A percentile compares a stretch with the other conserved stretches of the same genome.
These are phyloP conservation scores for Isabelozyma pseudorhagii DNA, from an alignment of 805 yeast species.

Conservation along the genomic window DNA sequence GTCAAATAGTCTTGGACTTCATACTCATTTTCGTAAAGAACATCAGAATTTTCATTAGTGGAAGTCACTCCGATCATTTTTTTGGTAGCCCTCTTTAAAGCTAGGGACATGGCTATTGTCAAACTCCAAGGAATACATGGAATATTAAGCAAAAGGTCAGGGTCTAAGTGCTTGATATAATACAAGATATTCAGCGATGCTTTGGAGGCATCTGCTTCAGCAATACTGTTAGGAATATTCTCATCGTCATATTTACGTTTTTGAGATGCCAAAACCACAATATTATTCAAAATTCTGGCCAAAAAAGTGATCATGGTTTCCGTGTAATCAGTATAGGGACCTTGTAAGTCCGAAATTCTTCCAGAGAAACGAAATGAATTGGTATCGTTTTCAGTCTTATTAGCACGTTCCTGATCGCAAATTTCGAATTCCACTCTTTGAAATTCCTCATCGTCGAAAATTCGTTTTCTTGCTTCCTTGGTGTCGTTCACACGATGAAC, in stretches of 20 bases:
- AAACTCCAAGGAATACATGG: slow-evolving; percentile 25
- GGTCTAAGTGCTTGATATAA: slow-evolving; percentile 17
- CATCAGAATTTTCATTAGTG: neutral
- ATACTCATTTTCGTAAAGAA: slow-evolving; percentile 5
- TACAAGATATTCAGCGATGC: slow-evolving; percentile 26
- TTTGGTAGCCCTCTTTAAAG: slow-evolving; percentile 16
- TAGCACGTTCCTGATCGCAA: slow-evolving; percentile 15
- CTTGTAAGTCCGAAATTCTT: neutral
- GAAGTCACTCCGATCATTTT: slow-evolving; percentile 3
- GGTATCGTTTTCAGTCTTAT: neutral
- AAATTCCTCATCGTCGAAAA: slow-evolving; percentile 23
- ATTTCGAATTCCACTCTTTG: slow-evolving; percentile 21
- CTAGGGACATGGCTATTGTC: slow-evolving; percentile 22
- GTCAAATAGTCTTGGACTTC: slow-evolving; percentile 16
- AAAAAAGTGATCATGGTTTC: slow-evolving; percentile 20
- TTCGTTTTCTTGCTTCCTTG: slow-evolving; percentile 9
- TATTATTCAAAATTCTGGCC: slow-evolving; percentile 25
- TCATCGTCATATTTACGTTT: slow-evolving; percentile 23
- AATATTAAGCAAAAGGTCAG: slow-evolving; percentile 16
- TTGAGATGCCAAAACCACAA: slow-evolving; percentile 21
- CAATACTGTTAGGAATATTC: slow-evolving; percentile 15
- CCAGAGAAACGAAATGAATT: neutral
- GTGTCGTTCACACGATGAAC: slow-evolving; percentile 8
- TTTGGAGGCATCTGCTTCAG: slow-evolving; percentile 17
- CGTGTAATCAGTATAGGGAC: slow-evolving; percentile 8